These are phyloP conservation scores for Saccharomycopsis fermentans DNA, from an alignment of 805 yeast species.

Conservation along the genomic window DNA sequence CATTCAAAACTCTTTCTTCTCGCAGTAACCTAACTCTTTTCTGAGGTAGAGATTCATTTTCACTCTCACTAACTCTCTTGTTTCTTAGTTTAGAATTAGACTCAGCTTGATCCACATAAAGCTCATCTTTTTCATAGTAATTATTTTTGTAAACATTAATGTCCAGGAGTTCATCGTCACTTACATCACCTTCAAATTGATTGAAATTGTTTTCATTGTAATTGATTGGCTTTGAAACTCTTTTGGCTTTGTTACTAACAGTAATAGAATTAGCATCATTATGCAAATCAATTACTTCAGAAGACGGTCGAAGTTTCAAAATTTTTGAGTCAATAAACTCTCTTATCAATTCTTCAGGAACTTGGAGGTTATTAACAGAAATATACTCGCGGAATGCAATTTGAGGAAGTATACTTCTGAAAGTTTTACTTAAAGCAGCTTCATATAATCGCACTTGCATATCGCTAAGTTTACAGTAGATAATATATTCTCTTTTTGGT, in stretches of 20 bases:
- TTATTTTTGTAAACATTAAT: not conserved
- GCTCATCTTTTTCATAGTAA: not conserved
- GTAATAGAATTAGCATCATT: constrained; percentile 2
- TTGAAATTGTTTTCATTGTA: constrained; percentile 8
- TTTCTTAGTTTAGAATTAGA: not conserved
- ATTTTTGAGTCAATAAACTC: constrained; percentile 10
- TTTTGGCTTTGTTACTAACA: not conserved
- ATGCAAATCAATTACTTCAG: constrained; percentile 3
- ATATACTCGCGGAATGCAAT: constrained; percentile 44
- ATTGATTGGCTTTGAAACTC: constrained; percentile 1
- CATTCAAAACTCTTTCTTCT: not conserved
- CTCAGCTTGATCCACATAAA: not conserved
- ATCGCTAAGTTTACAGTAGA: constrained; percentile 59
- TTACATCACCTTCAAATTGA: constrained; percentile 4
- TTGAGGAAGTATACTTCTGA: constrained; percentile 36
- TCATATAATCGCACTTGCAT: constrained; percentile 57
- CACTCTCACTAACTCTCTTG: not conserved
- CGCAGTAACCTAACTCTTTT: not conserved
- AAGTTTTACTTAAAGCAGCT: constrained; percentile 34
- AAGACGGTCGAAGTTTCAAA: constrained; percentile 4
- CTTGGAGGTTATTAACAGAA: constrained; percentile 20
- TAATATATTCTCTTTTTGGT: constrained; percentile 79
- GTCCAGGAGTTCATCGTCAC: not conserved
- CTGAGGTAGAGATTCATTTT: not conserved
- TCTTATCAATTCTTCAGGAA: constrained; percentile 20